A percentile compares a stretch with the other conserved stretches of the same genome.
Conservation (phyloP, 225 moss, liverwort and hornwort species). For the Straminergon stramineum region DNA sequence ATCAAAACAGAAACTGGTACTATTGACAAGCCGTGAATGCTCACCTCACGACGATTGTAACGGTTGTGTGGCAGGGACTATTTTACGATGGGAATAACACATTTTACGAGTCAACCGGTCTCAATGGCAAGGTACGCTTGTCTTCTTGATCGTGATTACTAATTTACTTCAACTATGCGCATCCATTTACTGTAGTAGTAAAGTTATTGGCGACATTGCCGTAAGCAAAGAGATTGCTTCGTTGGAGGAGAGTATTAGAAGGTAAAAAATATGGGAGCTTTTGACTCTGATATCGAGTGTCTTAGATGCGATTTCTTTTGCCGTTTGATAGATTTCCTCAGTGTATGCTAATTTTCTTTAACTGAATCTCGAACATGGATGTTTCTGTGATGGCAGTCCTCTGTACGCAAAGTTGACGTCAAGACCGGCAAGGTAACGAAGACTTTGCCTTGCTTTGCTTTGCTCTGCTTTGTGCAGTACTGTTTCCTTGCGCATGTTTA, state of each 20-base stretch:
- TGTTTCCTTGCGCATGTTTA: not conserved
- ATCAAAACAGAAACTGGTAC: not conserved
- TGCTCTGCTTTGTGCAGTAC: not conserved
- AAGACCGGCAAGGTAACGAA: slow-evolving; percentile 77
- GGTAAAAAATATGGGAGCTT: not conserved
- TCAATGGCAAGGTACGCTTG: slow-evolving; percentile 57
- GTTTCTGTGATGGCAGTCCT: slow-evolving; percentile 63
- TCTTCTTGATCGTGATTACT: not conserved
- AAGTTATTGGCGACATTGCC: not conserved
- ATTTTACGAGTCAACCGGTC: slow-evolving; percentile 89
- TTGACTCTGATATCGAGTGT: not conserved
- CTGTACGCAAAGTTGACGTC: slow-evolving; percentile 83
- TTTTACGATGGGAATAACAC: slow-evolving; percentile 81
- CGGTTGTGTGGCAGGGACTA: slow-evolving; percentile 57
- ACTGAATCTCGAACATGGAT: not conserved
- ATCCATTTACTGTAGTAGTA: not conserved
- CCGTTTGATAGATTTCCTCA: not conserved
- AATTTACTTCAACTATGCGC: not conserved
- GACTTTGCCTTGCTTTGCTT: not conserved
- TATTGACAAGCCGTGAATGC: not conserved
- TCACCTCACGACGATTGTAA: not conserved
- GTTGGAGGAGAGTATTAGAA: not conserved
- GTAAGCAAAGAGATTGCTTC: not conserved
- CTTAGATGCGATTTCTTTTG: not conserved
- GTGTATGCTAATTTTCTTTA: not conserved